These are phyloP conservation scores for Hirschioporus abietinus DNA, from an alignment of 768 basidiomycete species.

Conservation along the genomic window DNA sequence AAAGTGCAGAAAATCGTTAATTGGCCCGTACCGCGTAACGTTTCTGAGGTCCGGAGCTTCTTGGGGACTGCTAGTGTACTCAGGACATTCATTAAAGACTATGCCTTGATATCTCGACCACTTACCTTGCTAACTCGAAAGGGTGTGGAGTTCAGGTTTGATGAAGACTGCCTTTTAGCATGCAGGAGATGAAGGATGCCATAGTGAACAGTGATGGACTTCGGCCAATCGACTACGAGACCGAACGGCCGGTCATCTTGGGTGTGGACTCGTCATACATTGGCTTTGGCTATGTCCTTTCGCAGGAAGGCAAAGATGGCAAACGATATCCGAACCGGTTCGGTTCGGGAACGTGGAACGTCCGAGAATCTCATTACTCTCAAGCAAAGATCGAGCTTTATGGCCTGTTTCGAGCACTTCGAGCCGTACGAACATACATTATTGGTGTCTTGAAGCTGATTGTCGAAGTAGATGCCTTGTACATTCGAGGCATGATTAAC, in stretches of 20 bases:
- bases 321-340: slow-evolving; percentile 27
- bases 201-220: slow-evolving; percentile 15
- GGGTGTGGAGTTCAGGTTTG: slow-evolving; percentile 19
- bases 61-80: slow-evolving; percentile 24
- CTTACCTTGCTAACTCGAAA: slow-evolving; percentile 24
- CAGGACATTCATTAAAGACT: slow-evolving; percentile 26
- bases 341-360: slow-evolving; percentile 33
- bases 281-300: slow-evolving; percentile 17
- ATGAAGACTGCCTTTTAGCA: slow-evolving; percentile 11
- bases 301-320: slow-evolving; percentile 17
- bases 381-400: slow-evolving; percentile 27
- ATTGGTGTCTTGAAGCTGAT: slow-evolving; percentile 28
- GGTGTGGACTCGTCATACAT: slow-evolving; percentile 21
- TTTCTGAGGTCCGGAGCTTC: slow-evolving; percentile 21
- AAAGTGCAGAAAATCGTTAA: slow-evolving; percentile 16
- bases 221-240: slow-evolving; percentile 13
- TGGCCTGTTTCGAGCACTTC: slow-evolving; percentile 11
- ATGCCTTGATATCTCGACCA: slow-evolving; percentile 15
- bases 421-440: slow-evolving; percentile 11
- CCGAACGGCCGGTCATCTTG: slow-evolving; percentile 9
- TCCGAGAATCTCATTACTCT: slow-evolving; percentile 27
- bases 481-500: slow-evolving; percentile 32
- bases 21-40: slow-evolving; percentile 23
- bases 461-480: slow-evolving; percentile 34
- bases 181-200: slow-evolving; percentile 19